Evolutionary conservation across 768 basidiomycete species (phyloP).

Genomic region (Pleurotus sapidus): DNA sequence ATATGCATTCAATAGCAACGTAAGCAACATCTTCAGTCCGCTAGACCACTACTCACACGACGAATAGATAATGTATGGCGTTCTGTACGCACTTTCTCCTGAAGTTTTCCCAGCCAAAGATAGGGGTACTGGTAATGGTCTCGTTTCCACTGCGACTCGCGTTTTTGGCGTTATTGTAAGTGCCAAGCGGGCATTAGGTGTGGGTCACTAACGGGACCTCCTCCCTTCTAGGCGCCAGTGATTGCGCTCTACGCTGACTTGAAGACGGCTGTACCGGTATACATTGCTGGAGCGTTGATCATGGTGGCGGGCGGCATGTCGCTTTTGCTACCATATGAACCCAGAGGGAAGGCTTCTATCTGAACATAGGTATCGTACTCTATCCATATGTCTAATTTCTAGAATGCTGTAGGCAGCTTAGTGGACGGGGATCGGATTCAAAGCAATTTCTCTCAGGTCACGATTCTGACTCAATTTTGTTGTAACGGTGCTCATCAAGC

Average conservation of each 20-base stretch:
- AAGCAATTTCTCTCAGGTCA: too few relatives aligned
- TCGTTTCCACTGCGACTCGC: constrained; percentile 56
- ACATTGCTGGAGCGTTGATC: constrained; percentile 64
- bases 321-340: constrained; percentile 69
- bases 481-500: too few relatives aligned
- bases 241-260: constrained; percentile 71
- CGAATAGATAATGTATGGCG: constrained; percentile 68
- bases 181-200: constrained; percentile 1
- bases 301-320: constrained; percentile 58
- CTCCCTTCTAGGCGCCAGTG: constrained; percentile 61
- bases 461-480: too few relatives aligned
- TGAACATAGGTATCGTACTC: constrained; percentile 21
- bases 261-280: constrained; percentile 65
- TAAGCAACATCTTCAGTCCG: constrained; percentile 20
- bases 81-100: constrained; percentile 66
- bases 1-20: constrained; percentile 62
- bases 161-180: constrained; percentile 70
- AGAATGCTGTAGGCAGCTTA: too few relatives aligned
- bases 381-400: too few relatives aligned
- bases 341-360: constrained; percentile 69
- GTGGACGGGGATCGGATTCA: too few relatives aligned
- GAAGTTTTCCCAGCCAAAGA: constrained; percentile 73
- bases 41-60: too few relatives aligned
- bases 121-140: constrained; percentile 69
- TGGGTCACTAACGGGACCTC: neutral